Evolutionary conservation across 352 stramenopile genomes (phyloP).

Genomic region (Globisporangium cylindrosporum): DNA sequence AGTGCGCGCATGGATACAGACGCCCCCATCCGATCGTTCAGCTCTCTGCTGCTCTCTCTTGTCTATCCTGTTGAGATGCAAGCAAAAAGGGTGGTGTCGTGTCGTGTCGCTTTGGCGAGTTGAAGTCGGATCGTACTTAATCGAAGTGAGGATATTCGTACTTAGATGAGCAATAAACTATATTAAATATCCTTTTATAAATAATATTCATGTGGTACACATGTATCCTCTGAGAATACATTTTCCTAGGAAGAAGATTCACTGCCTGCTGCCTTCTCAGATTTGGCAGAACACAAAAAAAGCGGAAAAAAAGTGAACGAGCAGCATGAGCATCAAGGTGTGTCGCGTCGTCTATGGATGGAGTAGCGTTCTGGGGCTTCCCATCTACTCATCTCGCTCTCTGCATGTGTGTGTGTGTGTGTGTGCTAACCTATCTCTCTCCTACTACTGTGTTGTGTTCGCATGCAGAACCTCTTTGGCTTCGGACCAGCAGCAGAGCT

Average conservation of each 20-base stretch:
- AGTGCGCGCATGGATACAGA: conserved; percentile 36
- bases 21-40: conserved; percentile 23
- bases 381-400: background rate
- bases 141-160: no score
- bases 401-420: background rate
- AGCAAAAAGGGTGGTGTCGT: no score
- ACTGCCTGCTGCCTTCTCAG: background rate
- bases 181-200: no score
- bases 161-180: no score
- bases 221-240: background rate
- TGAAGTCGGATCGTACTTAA: no score
- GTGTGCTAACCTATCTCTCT: background rate
- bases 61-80: background rate
- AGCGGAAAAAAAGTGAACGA: background rate
- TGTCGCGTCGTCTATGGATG: background rate
- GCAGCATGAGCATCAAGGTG: conserved; percentile 18
- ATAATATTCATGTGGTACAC: no score
- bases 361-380: no score
- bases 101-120: no score
- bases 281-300: background rate
- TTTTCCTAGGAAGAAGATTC: background rate
- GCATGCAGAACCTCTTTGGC: conserved; percentile 17
- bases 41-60: background rate
- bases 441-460: background rate
- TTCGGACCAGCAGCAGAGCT: conserved; percentile 20